Conservation (phyloP, 345 rosid species). For the Orychophragmus violaceus region DNA sequence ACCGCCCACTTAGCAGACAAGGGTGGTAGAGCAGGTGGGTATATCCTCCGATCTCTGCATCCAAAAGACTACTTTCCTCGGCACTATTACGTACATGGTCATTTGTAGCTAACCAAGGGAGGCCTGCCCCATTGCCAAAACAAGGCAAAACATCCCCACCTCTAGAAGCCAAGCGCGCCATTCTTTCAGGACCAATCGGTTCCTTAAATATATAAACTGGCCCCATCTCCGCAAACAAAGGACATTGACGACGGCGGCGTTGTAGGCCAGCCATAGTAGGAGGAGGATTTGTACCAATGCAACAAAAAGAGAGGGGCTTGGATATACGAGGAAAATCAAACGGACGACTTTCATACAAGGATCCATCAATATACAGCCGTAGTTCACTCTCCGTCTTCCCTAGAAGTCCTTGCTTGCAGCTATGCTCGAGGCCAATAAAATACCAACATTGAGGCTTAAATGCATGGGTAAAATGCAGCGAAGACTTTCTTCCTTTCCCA, state of each 20-base stretch:
- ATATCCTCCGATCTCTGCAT: conserved; percentile 84
- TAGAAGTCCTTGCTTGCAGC: conserved; percentile 69
- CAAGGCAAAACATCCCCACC: conserved; percentile 93
- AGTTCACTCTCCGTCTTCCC: conserved; percentile 96
- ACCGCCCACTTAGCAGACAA: conserved; percentile 77
- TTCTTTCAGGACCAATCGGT: conserved; percentile 89
- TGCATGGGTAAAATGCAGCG: conserved; percentile 97
- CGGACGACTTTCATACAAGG: conserved; percentile 85
- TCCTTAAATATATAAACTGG: conserved; percentile 94
- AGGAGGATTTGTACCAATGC: conserved; percentile 98
- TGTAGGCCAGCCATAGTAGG: conserved; percentile 98
- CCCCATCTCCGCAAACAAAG: conserved; percentile 99
- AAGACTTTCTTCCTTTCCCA: conserved; percentile 92
- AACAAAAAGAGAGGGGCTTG: conserved; percentile 93
- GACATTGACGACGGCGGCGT: conserved; percentile 98
- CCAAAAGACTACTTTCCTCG: conserved; percentile 77
- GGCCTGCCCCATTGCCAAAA: conserved; percentile 91
- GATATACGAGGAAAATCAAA: conserved; percentile 95
- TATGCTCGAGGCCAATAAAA: conserved; percentile 92
- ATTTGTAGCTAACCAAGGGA: conserved; percentile 90
- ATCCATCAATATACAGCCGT: conserved; percentile 87
- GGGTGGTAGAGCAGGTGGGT: conserved; percentile 94
- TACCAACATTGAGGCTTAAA: conserved; percentile 99
- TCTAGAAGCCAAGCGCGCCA: conserved; percentile 85
- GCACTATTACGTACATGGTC: conserved; percentile 52